phyloP scores from a whole-genome alignment of 345 rosid genomes.

The Pistacia vera region DNA sequence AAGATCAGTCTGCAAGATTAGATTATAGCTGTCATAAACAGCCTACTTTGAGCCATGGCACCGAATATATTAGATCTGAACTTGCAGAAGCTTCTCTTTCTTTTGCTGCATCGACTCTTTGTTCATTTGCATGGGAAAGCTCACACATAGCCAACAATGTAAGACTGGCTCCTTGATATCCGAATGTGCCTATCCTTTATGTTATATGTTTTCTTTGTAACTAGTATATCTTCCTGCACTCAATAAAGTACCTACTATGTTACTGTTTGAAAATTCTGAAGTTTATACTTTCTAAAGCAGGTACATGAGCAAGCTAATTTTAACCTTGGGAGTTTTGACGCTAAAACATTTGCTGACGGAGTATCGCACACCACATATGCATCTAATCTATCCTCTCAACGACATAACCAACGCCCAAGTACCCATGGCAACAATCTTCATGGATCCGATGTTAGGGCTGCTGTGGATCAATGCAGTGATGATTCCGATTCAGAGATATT shows the following conservation, averaged over 20 bases:
- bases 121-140: conserved; percentile 43
- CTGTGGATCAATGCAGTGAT: conserved; percentile 58
- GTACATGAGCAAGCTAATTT: conserved; percentile 41
- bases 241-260: background rate
- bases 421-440: conserved; percentile 25
- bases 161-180: conserved; percentile 35
- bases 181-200: background rate
- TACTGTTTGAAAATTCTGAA: conserved; percentile 2
- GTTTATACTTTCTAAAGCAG: conserved; percentile 38
- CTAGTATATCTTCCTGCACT: background rate
- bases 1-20: conserved; percentile 20
- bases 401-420: conserved; percentile 37
- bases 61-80: conserved; percentile 23
- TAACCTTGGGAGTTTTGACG: conserved; percentile 34
- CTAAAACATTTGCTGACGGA: conserved; percentile 39
- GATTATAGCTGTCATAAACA: conserved; percentile 15
- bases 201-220: background rate
- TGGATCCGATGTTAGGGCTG: conserved; percentile 32
- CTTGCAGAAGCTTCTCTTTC: conserved; percentile 39
- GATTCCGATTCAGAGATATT: conserved; percentile 86
- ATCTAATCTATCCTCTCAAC: conserved; percentile 36
- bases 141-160: conserved; percentile 47
- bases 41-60: conserved; percentile 21
- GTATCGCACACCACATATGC: conserved; percentile 33
- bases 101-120: conserved; percentile 47